These are phyloP conservation scores for Geotrichum reessii DNA, from an alignment of 1,139 yeast species.

Conservation along the genomic window DNA sequence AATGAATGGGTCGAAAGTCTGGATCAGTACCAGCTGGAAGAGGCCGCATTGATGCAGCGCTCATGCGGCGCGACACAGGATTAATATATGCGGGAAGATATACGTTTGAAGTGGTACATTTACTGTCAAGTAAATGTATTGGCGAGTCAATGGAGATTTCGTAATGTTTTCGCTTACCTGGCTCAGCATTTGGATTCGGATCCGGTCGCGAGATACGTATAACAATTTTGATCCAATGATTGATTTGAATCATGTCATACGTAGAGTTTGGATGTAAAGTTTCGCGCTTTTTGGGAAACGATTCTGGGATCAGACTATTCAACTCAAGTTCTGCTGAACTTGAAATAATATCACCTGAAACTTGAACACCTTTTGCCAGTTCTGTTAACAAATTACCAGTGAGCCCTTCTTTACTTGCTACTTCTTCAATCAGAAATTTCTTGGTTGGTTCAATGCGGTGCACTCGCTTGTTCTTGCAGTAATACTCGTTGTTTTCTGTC, in stretches of 20 bases:
- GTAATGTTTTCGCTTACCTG: constrained; percentile 68
- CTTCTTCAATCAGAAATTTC: constrained; percentile 74
- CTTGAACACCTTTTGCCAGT: constrained; percentile 33
- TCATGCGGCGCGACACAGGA: constrained; percentile 18
- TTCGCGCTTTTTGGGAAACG: constrained; percentile 43
- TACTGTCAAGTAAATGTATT: constrained; percentile 59
- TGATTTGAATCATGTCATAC: constrained; percentile 68
- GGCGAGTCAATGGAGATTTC: constrained; percentile 93
- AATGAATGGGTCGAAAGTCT: constrained; percentile 36
- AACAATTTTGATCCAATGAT: constrained; percentile 91
- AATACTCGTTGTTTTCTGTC: constrained; percentile 87
- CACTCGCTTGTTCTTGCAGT: constrained; percentile 75
- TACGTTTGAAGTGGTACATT: constrained; percentile 36
- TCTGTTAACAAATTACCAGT: constrained; percentile 37
- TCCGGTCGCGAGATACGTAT: constrained; percentile 65
- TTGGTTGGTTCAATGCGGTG: constrained; percentile 87
- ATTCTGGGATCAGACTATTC: constrained; percentile 71
- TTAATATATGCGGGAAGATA: constrained; percentile 38
- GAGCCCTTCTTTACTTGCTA: constrained; percentile 55
- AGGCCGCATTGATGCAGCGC: constrained; percentile 13
- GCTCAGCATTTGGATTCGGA: constrained; percentile 35
- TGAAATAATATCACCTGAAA: constrained; percentile 36
- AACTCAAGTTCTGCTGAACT: constrained; percentile 68
- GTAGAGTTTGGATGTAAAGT: constrained; percentile 78
- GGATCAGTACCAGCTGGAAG: background rate